Percentiles rank a stretch among this genome's conserved stretches.
Conservation (phyloP, 1,284 basidiomycete species). For the Meripilus lineatus region DNA sequence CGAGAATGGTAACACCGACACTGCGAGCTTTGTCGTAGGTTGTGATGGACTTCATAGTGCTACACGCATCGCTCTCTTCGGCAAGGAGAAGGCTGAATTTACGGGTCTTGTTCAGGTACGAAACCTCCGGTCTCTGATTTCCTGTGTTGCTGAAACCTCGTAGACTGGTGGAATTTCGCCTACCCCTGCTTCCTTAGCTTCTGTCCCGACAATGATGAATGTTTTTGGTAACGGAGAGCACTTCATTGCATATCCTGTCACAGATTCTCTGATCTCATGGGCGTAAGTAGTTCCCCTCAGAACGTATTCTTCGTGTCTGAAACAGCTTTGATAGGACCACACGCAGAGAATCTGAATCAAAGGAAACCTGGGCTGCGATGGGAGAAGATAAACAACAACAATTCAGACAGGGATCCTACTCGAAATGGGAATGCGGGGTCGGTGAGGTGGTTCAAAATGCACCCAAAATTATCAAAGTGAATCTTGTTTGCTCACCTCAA, state of each 20-base stretch:
- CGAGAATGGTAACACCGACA: constrained; percentile 33
- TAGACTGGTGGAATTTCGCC: constrained; percentile 34
- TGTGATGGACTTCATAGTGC: constrained; percentile 45
- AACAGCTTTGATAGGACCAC: constrained; percentile 27
- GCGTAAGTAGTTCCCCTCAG: constrained; percentile 28
- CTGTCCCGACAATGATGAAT: constrained; percentile 25
- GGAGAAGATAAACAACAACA: constrained; percentile 27
- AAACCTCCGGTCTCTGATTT: not conserved
- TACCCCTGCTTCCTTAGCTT: constrained; percentile 18
- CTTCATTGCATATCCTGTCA: constrained; percentile 35
- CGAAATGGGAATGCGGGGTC: constrained; percentile 31
- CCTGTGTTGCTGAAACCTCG: not conserved
- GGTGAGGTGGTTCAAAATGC: constrained; percentile 33
- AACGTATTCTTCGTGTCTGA: no score
- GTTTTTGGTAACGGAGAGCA: constrained; percentile 35
- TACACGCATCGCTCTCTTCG: constrained; percentile 37
- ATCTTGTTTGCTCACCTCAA: constrained; percentile 1
- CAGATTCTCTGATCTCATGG: constrained; percentile 31
- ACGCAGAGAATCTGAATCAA: constrained; percentile 32
- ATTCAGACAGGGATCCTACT: constrained; percentile 27
- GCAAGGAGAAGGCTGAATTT: constrained; percentile 32
- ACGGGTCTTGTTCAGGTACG: constrained; percentile 39
- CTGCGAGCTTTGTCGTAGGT: constrained; percentile 38
- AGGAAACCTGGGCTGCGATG: constrained; percentile 39
- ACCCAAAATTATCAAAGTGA: constrained; percentile 36